phyloP scores from a whole-genome alignment of 2,329 filamentous ascomycete species.

The Neopestalotiopsis sp. region DNA sequence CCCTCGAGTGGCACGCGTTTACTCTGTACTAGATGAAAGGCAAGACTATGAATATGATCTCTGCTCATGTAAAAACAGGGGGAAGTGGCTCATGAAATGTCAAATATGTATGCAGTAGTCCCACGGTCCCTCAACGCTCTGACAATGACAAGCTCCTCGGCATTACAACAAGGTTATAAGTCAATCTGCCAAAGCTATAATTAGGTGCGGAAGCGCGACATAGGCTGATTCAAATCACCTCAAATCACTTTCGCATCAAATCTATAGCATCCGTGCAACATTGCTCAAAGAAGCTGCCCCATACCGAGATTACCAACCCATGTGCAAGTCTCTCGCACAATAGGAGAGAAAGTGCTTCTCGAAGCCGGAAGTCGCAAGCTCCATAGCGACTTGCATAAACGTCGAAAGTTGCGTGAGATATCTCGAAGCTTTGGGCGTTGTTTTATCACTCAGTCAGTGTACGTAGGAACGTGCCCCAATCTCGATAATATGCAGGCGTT shows the following conservation, averaged over 20 bases:
- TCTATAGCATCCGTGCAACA: not conserved
- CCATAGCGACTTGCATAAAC: not conserved
- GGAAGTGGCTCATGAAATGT: not conserved
- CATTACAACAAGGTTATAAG: not conserved
- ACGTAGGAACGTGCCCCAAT: slow-evolving; percentile 5
- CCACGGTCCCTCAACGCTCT: not conserved
- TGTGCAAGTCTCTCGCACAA: not conserved
- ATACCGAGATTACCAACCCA: too few species aligned
- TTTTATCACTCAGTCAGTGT: not conserved
- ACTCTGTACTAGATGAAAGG: too few species aligned
- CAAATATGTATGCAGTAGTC: not conserved
- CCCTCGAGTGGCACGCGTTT: too few species aligned
- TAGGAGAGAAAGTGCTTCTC: not conserved
- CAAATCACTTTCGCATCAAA: not conserved
- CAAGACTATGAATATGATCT: too few species aligned
- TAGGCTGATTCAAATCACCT: not conserved
- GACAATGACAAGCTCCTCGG: not conserved
- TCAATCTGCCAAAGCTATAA: not conserved
- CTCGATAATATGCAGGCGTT: slow-evolving; percentile 15
- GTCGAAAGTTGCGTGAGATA: not conserved
- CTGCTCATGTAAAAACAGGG: not conserved
- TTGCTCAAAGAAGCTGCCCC: too few species aligned
- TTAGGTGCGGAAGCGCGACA: not conserved
- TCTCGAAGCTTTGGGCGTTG: not conserved
- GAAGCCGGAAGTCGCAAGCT: not conserved